These are phyloP conservation scores for Zizania palustris DNA, from an alignment of 202 grass and related monocot genomes.

Conservation along the genomic window DNA sequence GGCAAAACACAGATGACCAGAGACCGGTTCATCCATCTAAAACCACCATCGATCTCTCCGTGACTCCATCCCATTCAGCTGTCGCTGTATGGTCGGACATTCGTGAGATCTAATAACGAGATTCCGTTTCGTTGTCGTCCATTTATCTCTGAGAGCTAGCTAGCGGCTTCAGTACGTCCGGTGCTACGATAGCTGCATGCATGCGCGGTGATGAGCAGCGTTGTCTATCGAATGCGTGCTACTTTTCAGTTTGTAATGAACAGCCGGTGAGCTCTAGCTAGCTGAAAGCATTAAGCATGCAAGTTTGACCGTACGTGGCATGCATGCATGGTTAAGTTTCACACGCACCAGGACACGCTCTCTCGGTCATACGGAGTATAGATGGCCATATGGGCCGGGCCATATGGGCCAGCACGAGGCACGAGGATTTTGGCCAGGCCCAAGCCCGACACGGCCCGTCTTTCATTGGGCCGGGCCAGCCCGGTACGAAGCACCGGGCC, in stretches of 20 bases:
- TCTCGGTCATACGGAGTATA: no score
- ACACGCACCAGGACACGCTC: background rate
- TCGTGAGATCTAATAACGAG: background rate
- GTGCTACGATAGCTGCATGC: background rate
- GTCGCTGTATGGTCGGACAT: background rate
- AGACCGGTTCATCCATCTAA: background rate
- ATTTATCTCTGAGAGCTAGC: no score
- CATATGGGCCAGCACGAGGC: no score
- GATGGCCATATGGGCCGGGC: no score
- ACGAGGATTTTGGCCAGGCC: no score
- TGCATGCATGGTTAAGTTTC: background rate
- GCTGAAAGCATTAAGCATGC: background rate
- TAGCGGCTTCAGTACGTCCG: no score
- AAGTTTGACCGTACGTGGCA: background rate
- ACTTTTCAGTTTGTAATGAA: background rate
- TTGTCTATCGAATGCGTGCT: background rate
- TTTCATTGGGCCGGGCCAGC: no score
- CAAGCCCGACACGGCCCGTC: no score
- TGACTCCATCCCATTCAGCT: background rate
- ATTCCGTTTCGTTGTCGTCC: background rate
- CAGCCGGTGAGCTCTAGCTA: background rate
- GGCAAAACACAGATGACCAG: background rate
- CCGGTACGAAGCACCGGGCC: no score
- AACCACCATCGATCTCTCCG: background rate
- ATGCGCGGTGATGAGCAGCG: no score